Conservation (phyloP, 371 early-diverging fungal genomes). For the Apophysomyces ossiformis region DNA sequence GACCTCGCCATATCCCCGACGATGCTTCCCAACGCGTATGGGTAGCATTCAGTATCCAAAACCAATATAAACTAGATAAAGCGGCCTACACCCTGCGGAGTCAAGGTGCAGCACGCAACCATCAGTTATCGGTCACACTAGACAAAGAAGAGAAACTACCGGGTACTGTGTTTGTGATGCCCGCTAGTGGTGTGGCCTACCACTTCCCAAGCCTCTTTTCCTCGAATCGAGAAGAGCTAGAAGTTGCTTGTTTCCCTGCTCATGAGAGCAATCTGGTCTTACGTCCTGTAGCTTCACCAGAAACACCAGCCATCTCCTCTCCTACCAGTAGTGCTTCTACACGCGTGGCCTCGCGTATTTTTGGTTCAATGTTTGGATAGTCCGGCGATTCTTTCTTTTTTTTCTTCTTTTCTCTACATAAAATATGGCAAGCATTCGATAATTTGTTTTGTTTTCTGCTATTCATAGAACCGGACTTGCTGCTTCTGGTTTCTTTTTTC, state of each 20-base stretch:
- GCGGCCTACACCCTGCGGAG: constrained; percentile 2
- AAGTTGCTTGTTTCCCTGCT: constrained; percentile 21
- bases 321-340: background rate
- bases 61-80: constrained; percentile 25
- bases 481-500: too few relatives aligned
- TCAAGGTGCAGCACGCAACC: background rate
- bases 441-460: too few relatives aligned
- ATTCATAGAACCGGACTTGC: too few relatives aligned
- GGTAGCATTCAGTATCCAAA: constrained; percentile 24
- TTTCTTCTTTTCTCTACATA: background rate
- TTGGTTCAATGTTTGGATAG: constrained; percentile 51
- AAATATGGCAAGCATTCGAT: too few relatives aligned
- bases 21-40: constrained; percentile 16
- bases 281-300: constrained; percentile 12
- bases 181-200: constrained; percentile 19
- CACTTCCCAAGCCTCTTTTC: constrained; percentile 22
- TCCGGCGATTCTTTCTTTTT: background rate
- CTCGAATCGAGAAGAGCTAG: constrained; percentile 16
- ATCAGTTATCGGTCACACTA: constrained; percentile 10
- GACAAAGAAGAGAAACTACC: constrained; percentile 26
- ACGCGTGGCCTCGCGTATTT: constrained; percentile 48
- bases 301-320: background rate
- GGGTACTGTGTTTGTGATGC: constrained; percentile 19
- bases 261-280: constrained; percentile 23
- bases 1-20: constrained; percentile 11